Percentiles rank a stretch among this genome's conserved stretches.
These are phyloP conservation scores for Neophaeococcomyces aloes DNA, from an alignment of 2,329 filamentous ascomycete genomes.

Conservation along the genomic window DNA sequence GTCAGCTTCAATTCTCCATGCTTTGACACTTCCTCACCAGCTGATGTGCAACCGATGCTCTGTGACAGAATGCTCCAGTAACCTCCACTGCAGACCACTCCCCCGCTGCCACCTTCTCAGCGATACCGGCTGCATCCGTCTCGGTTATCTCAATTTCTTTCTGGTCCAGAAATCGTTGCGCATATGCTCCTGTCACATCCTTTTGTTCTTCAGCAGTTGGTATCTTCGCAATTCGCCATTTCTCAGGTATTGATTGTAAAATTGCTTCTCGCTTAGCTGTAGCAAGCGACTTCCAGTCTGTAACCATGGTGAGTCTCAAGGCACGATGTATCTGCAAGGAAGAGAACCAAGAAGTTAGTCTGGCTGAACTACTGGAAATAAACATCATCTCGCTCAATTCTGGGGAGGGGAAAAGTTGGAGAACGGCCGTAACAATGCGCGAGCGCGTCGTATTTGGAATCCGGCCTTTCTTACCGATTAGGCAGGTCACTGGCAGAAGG, in stretches of 20 bases:
- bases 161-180: constrained; percentile 44
- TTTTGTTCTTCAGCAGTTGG: constrained; percentile 43
- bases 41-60: constrained; percentile 40
- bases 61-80: constrained; percentile 43
- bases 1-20: constrained; percentile 40
- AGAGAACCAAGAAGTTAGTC: too few relatives aligned
- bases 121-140: constrained; percentile 47
- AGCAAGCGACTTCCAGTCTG: constrained; percentile 41
- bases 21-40: constrained; percentile 39
- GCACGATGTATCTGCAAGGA: neutral
- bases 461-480: too few relatives aligned
- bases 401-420: too few relatives aligned
- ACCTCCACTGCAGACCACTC: constrained; percentile 45
- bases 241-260: constrained; percentile 43
- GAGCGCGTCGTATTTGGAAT: too few relatives aligned
- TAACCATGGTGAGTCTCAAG: constrained; percentile 12
- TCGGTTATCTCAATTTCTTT: constrained; percentile 52
- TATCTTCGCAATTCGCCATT: constrained; percentile 44
- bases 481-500: too few relatives aligned
- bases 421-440: too few relatives aligned
- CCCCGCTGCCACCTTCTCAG: constrained; percentile 43
- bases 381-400: too few relatives aligned
- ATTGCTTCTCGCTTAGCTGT: constrained; percentile 46
- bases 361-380: too few relatives aligned
- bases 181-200: constrained; percentile 47